Evolutionary conservation across 2,329 filamentous ascomycete genomes (phyloP).

Genomic region (Trichoderma lentiforme): DNA sequence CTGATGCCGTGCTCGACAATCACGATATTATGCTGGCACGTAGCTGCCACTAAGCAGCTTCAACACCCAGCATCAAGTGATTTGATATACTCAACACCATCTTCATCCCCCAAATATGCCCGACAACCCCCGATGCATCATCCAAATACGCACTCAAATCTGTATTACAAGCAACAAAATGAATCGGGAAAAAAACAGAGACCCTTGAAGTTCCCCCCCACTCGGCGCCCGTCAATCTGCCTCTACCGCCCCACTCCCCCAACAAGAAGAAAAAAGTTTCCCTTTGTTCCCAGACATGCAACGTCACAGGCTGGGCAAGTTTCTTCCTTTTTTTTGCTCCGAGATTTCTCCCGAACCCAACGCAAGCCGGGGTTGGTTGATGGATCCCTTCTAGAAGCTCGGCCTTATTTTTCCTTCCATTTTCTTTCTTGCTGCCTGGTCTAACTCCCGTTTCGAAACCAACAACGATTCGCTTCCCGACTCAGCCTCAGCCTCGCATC

Average conservation of each 20-base stretch:
- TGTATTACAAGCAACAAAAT: background rate
- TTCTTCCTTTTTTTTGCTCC: background rate
- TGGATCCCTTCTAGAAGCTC: background rate
- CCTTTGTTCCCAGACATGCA: background rate
- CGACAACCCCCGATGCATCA: background rate
- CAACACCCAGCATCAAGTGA: background rate
- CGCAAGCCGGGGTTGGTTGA: background rate
- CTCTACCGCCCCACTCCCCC: background rate
- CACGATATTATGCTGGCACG: background rate
- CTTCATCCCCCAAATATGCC: background rate
- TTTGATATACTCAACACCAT: background rate
- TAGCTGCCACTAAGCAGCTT: background rate
- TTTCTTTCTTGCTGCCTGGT: background rate
- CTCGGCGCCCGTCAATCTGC: background rate
- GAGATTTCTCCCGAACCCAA: constrained; percentile 2
- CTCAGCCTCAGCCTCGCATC: background rate
- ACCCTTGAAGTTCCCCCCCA: background rate
- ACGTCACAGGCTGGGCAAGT: background rate
- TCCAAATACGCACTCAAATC: background rate
- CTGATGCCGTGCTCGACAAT: background rate
- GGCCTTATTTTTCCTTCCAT: background rate
- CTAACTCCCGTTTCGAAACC: background rate
- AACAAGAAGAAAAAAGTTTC: background rate
- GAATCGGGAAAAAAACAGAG: background rate
- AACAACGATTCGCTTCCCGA: background rate